Percentiles rank a stretch among this genome's conserved stretches.
These are phyloP conservation scores for Reutealis trisperma DNA, from an alignment of 345 rosid genomes.

Conservation along the genomic window DNA sequence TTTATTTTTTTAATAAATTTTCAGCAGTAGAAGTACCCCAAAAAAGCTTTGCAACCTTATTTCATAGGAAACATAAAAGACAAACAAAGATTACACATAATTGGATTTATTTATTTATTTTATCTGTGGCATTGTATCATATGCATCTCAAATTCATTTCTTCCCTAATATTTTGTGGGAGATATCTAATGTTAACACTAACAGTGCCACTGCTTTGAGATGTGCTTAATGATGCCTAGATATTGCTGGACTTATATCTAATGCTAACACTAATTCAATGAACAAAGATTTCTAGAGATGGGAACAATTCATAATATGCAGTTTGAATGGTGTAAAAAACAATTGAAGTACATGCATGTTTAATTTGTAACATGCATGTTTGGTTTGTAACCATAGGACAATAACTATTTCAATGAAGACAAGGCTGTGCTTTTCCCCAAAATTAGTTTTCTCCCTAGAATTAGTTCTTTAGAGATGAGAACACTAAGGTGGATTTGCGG, in stretches of 20 bases:
- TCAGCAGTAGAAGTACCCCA: neutral
- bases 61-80: neutral
- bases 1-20: neutral
- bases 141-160: too few species aligned
- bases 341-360: too few species aligned
- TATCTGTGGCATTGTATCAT: too few species aligned
- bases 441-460: neutral
- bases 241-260: neutral
- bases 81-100: neutral
- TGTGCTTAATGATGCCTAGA: neutral
- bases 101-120: neutral
- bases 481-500: too few species aligned
- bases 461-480: too few species aligned
- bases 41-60: neutral
- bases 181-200: neutral
- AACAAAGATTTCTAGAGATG: neutral
- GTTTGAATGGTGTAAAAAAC: neutral
- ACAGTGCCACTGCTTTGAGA: neutral
- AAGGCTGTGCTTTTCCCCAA: neutral
- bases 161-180: neutral
- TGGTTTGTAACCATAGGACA: too few species aligned
- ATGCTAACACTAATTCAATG: neutral
- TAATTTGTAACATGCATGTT: too few species aligned
- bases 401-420: neutral
- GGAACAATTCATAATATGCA: neutral